phyloP scores from a whole-genome alignment of 192 early-diverging fungal genomes.

The Coemansia sp. region DNA sequence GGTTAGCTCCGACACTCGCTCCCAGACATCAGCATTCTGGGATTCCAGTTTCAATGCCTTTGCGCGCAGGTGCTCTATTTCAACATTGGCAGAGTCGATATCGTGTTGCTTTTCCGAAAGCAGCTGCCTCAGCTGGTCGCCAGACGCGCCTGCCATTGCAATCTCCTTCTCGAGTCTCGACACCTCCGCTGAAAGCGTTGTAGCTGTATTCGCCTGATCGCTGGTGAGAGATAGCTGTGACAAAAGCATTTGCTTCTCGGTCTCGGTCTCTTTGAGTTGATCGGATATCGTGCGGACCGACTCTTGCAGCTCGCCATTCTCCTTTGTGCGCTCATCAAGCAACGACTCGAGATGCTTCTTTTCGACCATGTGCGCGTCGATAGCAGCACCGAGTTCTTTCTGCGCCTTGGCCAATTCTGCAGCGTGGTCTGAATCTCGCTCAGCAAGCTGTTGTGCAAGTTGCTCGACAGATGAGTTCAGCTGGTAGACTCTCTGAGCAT shows the following conservation, averaged over 20 bases:
- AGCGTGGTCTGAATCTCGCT: not conserved
- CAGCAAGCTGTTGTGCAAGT: slow-evolving; percentile 6
- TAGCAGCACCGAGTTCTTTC: not conserved
- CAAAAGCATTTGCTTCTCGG: not conserved
- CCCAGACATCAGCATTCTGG: slow-evolving; percentile 42
- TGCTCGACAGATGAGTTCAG: not conserved
- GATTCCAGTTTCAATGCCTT: slow-evolving; percentile 29
- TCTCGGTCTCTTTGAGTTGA: not conserved
- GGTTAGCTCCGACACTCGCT: slow-evolving; percentile 37
- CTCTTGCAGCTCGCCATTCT: not conserved
- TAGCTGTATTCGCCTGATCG: slow-evolving; percentile 7
- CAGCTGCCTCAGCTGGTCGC: not conserved
- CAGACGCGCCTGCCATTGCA: not conserved
- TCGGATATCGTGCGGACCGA: not conserved
- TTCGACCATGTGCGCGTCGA: not conserved
- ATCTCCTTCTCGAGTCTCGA: slow-evolving; percentile 2
- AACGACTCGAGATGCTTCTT: slow-evolving; percentile 3
- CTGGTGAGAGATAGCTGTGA: not conserved
- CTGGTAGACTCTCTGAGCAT: not conserved
- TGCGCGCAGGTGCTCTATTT: not conserved
- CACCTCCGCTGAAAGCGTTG: slow-evolving; percentile 1
- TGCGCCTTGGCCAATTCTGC: not conserved
- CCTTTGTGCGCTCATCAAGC: slow-evolving; percentile 4
- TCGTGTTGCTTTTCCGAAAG: slow-evolving; percentile 12
- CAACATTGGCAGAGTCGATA: slow-evolving; percentile 2